Base-by-base conservation (phyloP, 176 grass and related monocot species). In the Oryza australiensis region DNA sequence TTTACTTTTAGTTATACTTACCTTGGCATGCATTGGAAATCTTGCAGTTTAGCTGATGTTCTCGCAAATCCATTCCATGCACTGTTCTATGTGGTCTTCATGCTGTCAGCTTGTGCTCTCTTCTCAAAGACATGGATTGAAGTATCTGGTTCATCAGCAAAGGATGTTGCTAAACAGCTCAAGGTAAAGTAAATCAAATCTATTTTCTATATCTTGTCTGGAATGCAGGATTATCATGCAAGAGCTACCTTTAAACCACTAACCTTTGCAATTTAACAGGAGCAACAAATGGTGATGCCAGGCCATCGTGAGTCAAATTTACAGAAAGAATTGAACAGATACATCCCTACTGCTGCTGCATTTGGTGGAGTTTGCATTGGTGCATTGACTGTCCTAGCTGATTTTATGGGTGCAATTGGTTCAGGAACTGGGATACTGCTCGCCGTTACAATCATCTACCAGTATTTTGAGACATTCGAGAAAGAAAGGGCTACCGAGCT, bases 201-300 rank as follows among this genome's bases (percentile, higher is more conserved):
- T 64, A 65, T 23, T 81, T 5, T 11, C n/a, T 64, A 26, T 75
- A 59, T 70, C 67, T 74, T 15, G 51, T 70, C 76, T 26, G 5
- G 8, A 18, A 60, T 66, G 28, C 33, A 74, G 35, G 27, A n/a
- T 65, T 46, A 82, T 30, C 65, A 66, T 65, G 10, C 53, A 72
- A 72, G 24, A 28, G 16, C 60, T 59, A 60, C 48, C 16, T 14
- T 10, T 10, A 37, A 66, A 23, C 46, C 72, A 8, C 14, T 70
- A 40, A 59, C 51, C 72, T 38, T 70, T 43, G 3, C 30, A n/a
- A 70, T 62, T 68, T 30, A 53, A 73, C 74, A 98, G 95, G 92
- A 98, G 55, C 92, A 98, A 98, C 95, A 98, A 98, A 98, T 98
- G 95, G 95, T 98, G 45, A 98, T 98, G 92, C 95, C 95, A 14